These are phyloP conservation scores for Neurospora sp. DNA, from an alignment of 495 filamentous ascomycete genomes.

Conservation along the genomic window DNA sequence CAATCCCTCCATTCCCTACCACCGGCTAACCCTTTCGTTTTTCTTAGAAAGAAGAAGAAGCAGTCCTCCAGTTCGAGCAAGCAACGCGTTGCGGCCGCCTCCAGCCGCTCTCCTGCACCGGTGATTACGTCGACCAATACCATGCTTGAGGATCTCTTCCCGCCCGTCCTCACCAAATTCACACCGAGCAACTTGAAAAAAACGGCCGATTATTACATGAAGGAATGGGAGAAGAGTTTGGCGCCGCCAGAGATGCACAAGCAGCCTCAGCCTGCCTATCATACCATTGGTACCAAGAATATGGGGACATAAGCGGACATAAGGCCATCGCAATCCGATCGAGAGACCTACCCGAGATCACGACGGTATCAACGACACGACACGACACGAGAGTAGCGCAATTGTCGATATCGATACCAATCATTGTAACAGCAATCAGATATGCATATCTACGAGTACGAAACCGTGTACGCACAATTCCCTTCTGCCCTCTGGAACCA, in stretches of 20 bases:
- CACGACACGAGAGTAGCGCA: neutral
- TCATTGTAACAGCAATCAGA: neutral
- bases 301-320: neutral
- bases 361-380: neutral
- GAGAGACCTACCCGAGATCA: neutral
- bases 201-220: constrained; percentile 64
- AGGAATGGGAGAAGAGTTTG: constrained; percentile 61
- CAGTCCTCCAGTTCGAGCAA: neutral
- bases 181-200: constrained; percentile 57
- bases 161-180: constrained; percentile 54
- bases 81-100: neutral
- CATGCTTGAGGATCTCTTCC: constrained; percentile 48
- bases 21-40: neutral
- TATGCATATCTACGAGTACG: neutral
- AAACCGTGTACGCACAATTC: neutral
- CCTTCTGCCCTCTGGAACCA: neutral
- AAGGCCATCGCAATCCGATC: neutral
- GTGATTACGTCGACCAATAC: neutral
- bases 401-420: neutral
- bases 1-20: neutral
- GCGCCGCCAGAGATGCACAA: constrained; percentile 3
- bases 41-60: neutral
- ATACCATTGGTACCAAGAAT: neutral
- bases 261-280: neutral
- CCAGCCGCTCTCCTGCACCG: neutral